Base-by-base conservation (phyloP, 2,329 filamentous ascomycete species). In the Fusarium nygamai region DNA sequence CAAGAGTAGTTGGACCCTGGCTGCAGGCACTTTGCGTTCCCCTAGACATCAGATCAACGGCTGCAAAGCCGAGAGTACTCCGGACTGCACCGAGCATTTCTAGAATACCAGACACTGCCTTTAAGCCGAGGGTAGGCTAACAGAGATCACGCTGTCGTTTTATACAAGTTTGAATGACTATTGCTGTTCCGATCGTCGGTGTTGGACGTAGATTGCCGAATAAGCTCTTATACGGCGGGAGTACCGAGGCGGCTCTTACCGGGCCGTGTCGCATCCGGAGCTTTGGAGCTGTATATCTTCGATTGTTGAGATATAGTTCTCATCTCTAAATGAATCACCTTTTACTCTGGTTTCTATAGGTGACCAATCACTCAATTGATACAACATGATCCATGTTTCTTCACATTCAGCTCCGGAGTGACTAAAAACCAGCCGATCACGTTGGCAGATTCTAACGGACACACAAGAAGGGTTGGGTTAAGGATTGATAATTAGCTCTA, bases 201-300 rank as follows among this genome's bases (percentile, higher is more conserved):
- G 47, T 33, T 46, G 34, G 34, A 36, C 39, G 64, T 53, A 61
- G 41, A 51, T 61, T 51, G 29, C 60, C 68, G 61, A 71, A 54
- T 14, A 44, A 36, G 39, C 33, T 60, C 43, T 51, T 56, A 41
- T 17, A 47, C 17, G 41, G 16, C 22, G 44, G 58, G 34, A 61
- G 53, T 58, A 53, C 62, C 62, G 67, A 64, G 47, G 50, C 53
- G 70, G 71, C 34, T 73, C 44, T 50, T 39, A 44, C 50, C 41
- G 60, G 53, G 27, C 66, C 44, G 46, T 43, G 34, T 43, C 44
- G 36, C 60, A 56, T 33, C 29, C 43, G 3, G 13, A 47, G 34
- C 33, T 43, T 51, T 64, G 41, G 11, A 60, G 36, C 33, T 36
- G 8, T 44, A 27, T 36, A n/a, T 29, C 34, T 56, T 13, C 50